These are phyloP conservation scores for Chlorella ohadii DNA, from an alignment of 139 green algal genomes.

Conservation along the genomic window DNA sequence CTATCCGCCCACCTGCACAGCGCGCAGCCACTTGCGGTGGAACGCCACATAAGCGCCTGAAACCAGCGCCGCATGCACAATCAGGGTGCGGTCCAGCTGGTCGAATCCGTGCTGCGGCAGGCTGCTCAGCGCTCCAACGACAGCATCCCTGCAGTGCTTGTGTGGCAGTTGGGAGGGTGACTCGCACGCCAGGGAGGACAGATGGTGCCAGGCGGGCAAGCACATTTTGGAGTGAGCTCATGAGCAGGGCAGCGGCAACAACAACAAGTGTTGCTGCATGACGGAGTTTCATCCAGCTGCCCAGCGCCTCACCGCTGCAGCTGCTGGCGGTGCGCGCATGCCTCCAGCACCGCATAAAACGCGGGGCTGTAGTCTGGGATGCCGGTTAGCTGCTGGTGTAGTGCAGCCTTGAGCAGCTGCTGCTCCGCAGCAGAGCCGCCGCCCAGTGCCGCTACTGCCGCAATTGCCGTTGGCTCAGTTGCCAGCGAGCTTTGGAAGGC, in stretches of 20 bases:
- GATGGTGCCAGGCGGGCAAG: no score
- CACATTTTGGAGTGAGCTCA: no score
- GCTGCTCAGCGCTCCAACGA: not conserved
- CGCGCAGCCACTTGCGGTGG: not conserved
- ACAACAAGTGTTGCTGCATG: no score
- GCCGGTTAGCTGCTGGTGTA: not conserved
- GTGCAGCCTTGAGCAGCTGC: not conserved
- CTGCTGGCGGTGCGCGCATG: not conserved
- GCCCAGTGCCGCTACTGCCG: not conserved
- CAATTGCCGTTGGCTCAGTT: not conserved
- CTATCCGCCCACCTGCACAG: not conserved
- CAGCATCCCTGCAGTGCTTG: not conserved
- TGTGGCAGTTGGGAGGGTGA: no score
- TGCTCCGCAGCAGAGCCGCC: not conserved
- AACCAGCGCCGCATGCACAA: not conserved
- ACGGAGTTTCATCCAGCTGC: no score
- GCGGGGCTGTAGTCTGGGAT: not conserved
- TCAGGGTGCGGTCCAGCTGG: constrained; percentile 7
- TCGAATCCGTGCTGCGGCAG: constrained; percentile 8
- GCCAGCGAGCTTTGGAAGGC: not conserved
- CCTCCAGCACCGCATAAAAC: not conserved
- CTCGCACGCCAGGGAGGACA: no score
- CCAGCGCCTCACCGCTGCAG: not conserved
- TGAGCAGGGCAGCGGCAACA: no score
- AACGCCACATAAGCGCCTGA: not conserved